A percentile compares a stretch with the other conserved stretches of the same genome.
These are phyloP conservation scores for Diplodia corticola DNA, from an alignment of 2,329 filamentous ascomycete genomes.

Conservation along the genomic window DNA sequence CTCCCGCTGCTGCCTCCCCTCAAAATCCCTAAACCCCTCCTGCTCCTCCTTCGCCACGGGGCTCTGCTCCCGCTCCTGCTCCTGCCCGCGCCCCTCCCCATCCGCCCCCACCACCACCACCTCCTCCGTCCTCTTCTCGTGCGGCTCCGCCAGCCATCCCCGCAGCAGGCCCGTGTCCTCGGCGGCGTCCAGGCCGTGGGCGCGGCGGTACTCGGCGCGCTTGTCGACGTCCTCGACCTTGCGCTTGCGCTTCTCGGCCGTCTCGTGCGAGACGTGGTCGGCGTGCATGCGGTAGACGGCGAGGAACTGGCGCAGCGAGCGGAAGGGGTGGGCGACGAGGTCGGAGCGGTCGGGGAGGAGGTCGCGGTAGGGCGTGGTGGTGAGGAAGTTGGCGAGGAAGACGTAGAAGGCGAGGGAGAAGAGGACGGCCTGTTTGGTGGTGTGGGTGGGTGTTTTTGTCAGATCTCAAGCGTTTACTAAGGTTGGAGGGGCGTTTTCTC, in stretches of 20 bases:
- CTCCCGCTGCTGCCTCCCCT: slow-evolving; percentile 39
- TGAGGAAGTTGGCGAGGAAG: slow-evolving; percentile 75
- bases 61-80: neutral
- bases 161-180: slow-evolving; percentile 32
- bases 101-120: slow-evolving; percentile 24
- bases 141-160: slow-evolving; percentile 41
- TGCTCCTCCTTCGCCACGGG: slow-evolving; percentile 34
- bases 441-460: too few species aligned
- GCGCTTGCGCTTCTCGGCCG: slow-evolving; percentile 69
- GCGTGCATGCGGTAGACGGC: slow-evolving; percentile 77
- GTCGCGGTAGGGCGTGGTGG: slow-evolving; percentile 75
- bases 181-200: slow-evolving; percentile 62
- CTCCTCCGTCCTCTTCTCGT: slow-evolving; percentile 26
- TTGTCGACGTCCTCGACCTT: slow-evolving; percentile 85
- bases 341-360: slow-evolving; percentile 72
- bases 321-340: slow-evolving; percentile 68
- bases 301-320: slow-evolving; percentile 64
- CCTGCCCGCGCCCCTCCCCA: too few species aligned
- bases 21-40: slow-evolving; percentile 42
- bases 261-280: slow-evolving; percentile 66
- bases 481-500: neutral
- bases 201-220: slow-evolving; percentile 79
- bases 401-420: slow-evolving; percentile 69
- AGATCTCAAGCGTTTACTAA: too few species aligned
- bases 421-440: slow-evolving; percentile 60